A percentile compares a stretch with the other conserved stretches of the same genome.
phyloP scores from a whole-genome alignment of 306 rosid species.

The Prunus mira region DNA sequence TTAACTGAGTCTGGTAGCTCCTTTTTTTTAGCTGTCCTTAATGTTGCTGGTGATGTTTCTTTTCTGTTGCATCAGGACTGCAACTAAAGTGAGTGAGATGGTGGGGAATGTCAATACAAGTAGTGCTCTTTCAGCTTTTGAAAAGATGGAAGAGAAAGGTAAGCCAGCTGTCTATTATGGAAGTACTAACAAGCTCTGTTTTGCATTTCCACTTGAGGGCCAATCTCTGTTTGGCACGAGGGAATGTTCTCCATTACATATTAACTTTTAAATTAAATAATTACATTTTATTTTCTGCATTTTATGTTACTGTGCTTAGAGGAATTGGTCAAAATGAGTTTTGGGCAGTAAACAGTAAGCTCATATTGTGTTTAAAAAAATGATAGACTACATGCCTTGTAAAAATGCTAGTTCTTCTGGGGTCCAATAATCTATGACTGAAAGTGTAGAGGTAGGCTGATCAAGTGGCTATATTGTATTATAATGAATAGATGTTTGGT shows the following conservation, averaged over 20 bases:
- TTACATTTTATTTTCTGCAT: background rate
- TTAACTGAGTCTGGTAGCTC: constrained; percentile 11
- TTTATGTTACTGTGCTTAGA: background rate
- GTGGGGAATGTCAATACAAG: constrained; percentile 92
- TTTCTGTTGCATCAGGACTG: constrained; percentile 57
- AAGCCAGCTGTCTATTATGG: constrained; percentile 16
- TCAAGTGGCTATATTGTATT: background rate
- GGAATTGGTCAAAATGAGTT: background rate
- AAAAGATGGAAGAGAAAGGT: constrained; percentile 99
- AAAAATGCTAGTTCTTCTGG: background rate
- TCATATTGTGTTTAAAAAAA: background rate
- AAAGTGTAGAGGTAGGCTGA: too few relatives aligned
- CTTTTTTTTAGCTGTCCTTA: constrained; percentile 1
- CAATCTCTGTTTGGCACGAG: background rate
- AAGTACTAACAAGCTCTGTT: background rate
- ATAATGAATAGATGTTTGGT: background rate
- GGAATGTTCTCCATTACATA: background rate
- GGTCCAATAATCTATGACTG: background rate
- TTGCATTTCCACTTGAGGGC: background rate
- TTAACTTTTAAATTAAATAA: background rate
- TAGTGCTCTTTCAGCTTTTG: constrained; percentile 90
- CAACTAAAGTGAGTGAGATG: constrained; percentile 88
- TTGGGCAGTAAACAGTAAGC: background rate
- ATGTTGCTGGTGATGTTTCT: constrained; percentile 23
- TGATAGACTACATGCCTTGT: background rate